These are phyloP conservation scores for Dothideomycetes sp. DNA, from an alignment of 2,329 filamentous ascomycete genomes.

Conservation along the genomic window DNA sequence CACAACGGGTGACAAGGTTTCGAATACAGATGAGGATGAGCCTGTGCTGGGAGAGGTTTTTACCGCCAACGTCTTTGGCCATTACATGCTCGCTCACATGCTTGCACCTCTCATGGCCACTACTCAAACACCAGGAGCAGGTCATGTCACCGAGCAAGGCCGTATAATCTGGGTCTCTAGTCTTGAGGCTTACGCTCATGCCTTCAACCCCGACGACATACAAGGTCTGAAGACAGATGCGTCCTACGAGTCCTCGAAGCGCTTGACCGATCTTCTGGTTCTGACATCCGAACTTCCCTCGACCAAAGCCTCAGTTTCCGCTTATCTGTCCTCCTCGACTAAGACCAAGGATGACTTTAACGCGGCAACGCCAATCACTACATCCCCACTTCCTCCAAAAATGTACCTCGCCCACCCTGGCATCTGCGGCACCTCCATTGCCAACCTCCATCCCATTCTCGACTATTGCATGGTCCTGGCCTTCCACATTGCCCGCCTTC, in stretches of 20 bases:
- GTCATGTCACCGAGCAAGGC: slow-evolving; percentile 30
- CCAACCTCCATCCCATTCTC: slow-evolving; percentile 61
- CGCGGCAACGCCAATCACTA: slow-evolving; percentile 14
- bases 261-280: slow-evolving; percentile 73
- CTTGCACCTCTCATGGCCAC: slow-evolving; percentile 62
- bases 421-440: slow-evolving; percentile 70
- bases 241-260: slow-evolving; percentile 81
- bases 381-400: slow-evolving; percentile 35
- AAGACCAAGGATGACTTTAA: slow-evolving; percentile 12
- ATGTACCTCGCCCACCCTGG: slow-evolving; percentile 81
- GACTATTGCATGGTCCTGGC: slow-evolving; percentile 55
- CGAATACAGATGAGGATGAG: slow-evolving; percentile 7
- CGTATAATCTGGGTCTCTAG: slow-evolving; percentile 83
- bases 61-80: slow-evolving; percentile 85
- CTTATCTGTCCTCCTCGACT: slow-evolving; percentile 41
- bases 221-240: slow-evolving; percentile 54
- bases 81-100: slow-evolving; percentile 79
- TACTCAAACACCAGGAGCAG: too few species aligned
- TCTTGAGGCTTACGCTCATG: slow-evolving; percentile 53
- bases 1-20: slow-evolving; percentile 12
- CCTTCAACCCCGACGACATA: slow-evolving; percentile 58
- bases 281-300: slow-evolving; percentile 61
- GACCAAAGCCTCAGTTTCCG: slow-evolving; percentile 43
- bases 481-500: slow-evolving; percentile 61
- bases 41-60: slow-evolving; percentile 65